Evolutionary conservation across 106 monocot genomes (phyloP).

Genomic region (Chionographis japonica): DNA sequence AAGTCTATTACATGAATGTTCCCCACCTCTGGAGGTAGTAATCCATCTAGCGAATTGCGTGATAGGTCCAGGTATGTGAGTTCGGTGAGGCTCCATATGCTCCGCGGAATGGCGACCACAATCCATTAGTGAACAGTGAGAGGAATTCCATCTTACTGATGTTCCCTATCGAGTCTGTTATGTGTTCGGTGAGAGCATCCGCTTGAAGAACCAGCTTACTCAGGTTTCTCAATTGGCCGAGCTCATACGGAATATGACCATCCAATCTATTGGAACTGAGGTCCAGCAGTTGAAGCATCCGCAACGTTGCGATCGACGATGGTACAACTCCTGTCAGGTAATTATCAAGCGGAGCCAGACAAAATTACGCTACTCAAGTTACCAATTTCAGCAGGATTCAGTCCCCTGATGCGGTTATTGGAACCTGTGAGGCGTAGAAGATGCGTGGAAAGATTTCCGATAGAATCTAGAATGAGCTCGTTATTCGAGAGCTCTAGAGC

Average conservation of each 20-base stretch:
- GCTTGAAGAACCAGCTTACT: neutral
- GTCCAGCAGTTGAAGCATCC: neutral
- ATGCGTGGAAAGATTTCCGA: too few species aligned
- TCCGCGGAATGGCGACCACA: neutral
- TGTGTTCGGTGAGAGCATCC: neutral
- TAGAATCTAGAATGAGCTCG: too few species aligned
- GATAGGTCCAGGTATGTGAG: neutral
- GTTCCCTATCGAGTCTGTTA: neutral
- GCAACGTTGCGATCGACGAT: neutral
- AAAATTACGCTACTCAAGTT: too few species aligned
- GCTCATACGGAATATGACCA: neutral
- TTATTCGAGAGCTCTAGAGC: too few species aligned
- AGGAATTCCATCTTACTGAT: neutral
- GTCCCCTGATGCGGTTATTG: too few species aligned
- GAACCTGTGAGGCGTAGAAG: too few species aligned
- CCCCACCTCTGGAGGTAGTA: neutral
- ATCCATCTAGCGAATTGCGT: neutral
- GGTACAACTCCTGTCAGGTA: conserved; percentile 2
- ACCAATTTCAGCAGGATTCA: too few species aligned
- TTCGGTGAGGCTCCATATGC: neutral
- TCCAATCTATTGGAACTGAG: conserved; percentile 3
- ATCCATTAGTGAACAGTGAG: neutral
- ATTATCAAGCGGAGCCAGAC: too few species aligned
- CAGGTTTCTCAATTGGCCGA: neutral
- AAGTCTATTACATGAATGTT: neutral